Conservation (phyloP, 768 basidiomycete genomes). For the Gautieria morchelliformis region DNA sequence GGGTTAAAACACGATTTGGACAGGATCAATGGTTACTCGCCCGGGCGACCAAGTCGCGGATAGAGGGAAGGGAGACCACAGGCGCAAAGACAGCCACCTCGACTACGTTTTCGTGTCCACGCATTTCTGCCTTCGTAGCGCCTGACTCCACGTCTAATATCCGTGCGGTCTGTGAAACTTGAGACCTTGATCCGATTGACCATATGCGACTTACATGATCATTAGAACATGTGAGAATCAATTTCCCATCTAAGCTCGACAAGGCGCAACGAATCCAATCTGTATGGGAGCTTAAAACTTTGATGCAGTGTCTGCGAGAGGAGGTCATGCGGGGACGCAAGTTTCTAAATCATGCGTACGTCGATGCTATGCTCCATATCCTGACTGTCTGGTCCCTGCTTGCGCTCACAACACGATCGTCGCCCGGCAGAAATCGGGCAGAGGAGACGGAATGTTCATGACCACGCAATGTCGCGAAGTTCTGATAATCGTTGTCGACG, state of each 20-base stretch:
- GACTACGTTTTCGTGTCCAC: constrained; percentile 83
- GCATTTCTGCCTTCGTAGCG: constrained; percentile 70
- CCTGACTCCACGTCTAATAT: constrained; percentile 68
- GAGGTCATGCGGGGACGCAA: not conserved
- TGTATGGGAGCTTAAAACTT: constrained; percentile 66
- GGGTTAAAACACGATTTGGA: constrained; percentile 9
- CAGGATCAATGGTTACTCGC: not conserved
- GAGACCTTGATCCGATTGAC: not conserved
- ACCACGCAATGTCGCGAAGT: constrained; percentile 75
- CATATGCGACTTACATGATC: constrained; percentile 58
- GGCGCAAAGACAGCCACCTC: constrained; percentile 80
- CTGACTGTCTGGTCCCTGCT: constrained; percentile 82
- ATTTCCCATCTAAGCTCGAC: constrained; percentile 61
- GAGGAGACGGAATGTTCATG: constrained; percentile 89
- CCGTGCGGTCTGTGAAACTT: constrained; percentile 51
- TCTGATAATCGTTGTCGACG: constrained; percentile 82
- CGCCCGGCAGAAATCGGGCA: constrained; percentile 77
- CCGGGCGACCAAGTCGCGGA: constrained; percentile 29
- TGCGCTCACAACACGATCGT: constrained; percentile 75
- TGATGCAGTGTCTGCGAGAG: constrained; percentile 53
- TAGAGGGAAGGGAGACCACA: constrained; percentile 56
- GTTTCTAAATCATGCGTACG: constrained; percentile 37
- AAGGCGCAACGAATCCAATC: constrained; percentile 76
- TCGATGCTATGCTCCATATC: constrained; percentile 79
- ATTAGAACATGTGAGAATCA: constrained; percentile 74